Evolutionary conservation across 208 protist genomes (phyloP), one percentile per base, ranked within the genome.

Genomic region (Giardia duodenalis): DNA sequence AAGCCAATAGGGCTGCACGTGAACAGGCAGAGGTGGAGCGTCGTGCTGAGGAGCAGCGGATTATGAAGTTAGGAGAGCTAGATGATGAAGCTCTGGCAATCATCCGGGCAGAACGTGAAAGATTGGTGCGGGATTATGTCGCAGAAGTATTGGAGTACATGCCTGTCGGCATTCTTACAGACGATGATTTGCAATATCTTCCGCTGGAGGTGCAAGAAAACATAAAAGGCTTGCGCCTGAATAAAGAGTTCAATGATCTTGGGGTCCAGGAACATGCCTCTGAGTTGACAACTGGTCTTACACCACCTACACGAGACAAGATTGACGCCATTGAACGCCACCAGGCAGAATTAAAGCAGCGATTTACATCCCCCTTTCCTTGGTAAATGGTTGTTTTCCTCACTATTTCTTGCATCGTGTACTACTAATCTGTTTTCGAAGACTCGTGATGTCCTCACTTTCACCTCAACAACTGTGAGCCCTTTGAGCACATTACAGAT

Each of bases 71-170:
- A 45, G 19, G 42, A 4, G 4, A 44, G 86, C 42, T 45, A 4
- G 86, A 89, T 42, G 86, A 89, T 19, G 86, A 89, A 45, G 42
- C 19, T 4, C 4, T 45, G 44, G 19, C 4, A 45, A 89, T 89
- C 86, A 42, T 89, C 4, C 86, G 42, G 42, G 86, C 4, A 45
- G 86, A 89, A 45, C 4, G 86, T 45, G 86, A 89, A 45, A n/a
- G 86, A 46, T 42, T 89, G 19, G 42, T 89, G 19, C 4, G 86
- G 42, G 86, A 89, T 19, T 89, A 44, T 42, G 86, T 44, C 22
- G 86, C 86, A 45, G 19, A 89, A 46, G 86, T 89, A 46, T 45
- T 89, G 3, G 86, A 89, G 19, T 89, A 89, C 86, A 89, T 89
- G 86, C 4, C 4, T 4, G 86, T 44, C 4, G 86, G 86, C 39